Evolutionary conservation across 1,284 basidiomycete genomes (phyloP).

Genomic region (Ceratobasidium sp.): DNA sequence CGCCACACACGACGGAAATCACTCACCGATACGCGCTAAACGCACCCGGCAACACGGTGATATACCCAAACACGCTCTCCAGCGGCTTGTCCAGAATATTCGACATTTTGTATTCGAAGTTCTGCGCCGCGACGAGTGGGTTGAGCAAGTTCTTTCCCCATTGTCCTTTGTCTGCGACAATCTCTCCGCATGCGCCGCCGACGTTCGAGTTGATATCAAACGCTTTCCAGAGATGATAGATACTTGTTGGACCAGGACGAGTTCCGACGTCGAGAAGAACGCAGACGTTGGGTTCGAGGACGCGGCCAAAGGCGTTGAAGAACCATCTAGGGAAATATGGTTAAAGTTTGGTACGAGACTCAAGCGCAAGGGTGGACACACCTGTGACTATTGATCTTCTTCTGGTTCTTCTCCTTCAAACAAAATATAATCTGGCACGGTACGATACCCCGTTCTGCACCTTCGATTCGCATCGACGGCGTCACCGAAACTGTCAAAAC

Average conservation of each 20-base stretch:
- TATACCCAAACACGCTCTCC: slow-evolving; percentile 83
- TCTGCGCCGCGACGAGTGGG: slow-evolving; percentile 71
- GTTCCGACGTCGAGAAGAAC: slow-evolving; percentile 96
- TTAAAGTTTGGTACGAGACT: not conserved
- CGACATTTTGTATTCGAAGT: slow-evolving; percentile 91
- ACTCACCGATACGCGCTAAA: slow-evolving; percentile 85
- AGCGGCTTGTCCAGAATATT: slow-evolving; percentile 93
- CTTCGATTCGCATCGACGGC: slow-evolving; percentile 84
- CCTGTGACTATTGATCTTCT: slow-evolving; percentile 65
- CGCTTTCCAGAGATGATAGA: slow-evolving; percentile 97
- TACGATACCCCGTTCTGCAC: slow-evolving; percentile 80
- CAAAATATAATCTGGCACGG: slow-evolving; percentile 96
- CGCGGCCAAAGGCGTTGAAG: slow-evolving; percentile 86
- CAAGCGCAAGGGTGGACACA: not conserved
- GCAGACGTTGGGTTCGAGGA: slow-evolving; percentile 86
- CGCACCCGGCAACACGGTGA: slow-evolving; percentile 92
- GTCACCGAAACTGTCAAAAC: slow-evolving; percentile 77
- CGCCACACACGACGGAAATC: not conserved
- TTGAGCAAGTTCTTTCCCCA: slow-evolving; percentile 82
- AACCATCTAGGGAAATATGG: slow-evolving; percentile 78
- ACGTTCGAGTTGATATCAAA: slow-evolving; percentile 97
- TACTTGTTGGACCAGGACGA: slow-evolving; percentile 87
- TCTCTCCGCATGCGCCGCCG: slow-evolving; percentile 97
- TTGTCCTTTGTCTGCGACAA: slow-evolving; percentile 91
- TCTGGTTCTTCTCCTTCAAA: slow-evolving; percentile 92